Evolutionary conservation across 495 filamentous ascomycete genomes (phyloP), one percentile per base, ranked within the genome.

Genomic region (Physcia stellaris): DNA sequence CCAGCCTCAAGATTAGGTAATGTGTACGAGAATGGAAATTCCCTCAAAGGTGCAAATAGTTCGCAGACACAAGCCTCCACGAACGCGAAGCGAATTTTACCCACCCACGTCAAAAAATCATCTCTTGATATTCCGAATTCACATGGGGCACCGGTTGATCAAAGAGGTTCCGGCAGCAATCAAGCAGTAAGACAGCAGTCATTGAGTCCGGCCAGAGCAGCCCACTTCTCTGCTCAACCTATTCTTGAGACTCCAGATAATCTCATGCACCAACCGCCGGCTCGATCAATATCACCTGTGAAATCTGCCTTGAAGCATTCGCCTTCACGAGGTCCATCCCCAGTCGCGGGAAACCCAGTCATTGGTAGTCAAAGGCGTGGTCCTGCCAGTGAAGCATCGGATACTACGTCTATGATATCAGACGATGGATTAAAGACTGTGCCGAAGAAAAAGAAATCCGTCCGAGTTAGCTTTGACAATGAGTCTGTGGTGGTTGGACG

Each of bases 391-490:
- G 77, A 81, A 40, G 46, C 62, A 1, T 81, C 77, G 0, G 74
- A 79, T 47, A 71, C 62, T 9, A 67, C 66, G 4, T 78, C 74
- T 4, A 57, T 66, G 7, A 57, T 57, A 9, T 75, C 71, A 5
- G 79, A 85, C 17, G 82, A 86, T 18, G 61, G 64, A 9, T 42
- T 51, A 4, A 55, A 64, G 19, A 31, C 24, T 3, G 40, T 59
- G 4, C 53, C 52, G 11, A 56, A 55, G 41, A 78, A 71, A 31
- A 88, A 76, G 56, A 87, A 80, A 50, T 60, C 64, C 19, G 77
- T 70, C 6, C 73, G 84, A 36, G 86, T 94, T 45, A 94, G 85
- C 57, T 94, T 94, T 48, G 83, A 90, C 45, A 85, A 92, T 17
- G 70, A 73, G 24, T 63, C 74, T 1, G 66, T 75, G 28, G 57